Evolutionary conservation across 129 eudicot genomes (phyloP).

Genomic region (Solidago caesia): DNA sequence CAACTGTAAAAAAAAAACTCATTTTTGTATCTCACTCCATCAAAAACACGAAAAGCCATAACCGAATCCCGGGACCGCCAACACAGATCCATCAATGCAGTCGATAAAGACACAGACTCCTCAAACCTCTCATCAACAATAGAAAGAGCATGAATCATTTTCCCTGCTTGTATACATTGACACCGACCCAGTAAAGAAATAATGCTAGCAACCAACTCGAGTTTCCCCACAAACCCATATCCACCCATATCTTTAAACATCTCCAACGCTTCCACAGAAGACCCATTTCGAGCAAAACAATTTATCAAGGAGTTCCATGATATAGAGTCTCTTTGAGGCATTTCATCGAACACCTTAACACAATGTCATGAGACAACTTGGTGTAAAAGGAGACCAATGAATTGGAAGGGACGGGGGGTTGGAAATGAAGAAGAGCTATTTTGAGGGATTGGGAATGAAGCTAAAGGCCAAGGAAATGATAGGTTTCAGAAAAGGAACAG

Average conservation of each 20-base stretch:
- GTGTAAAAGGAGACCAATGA: constrained; percentile 58
- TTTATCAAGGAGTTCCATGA: constrained; percentile 62
- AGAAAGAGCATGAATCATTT: constrained; percentile 50
- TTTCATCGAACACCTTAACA: constrained; percentile 53
- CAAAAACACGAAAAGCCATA: constrained; percentile 48
- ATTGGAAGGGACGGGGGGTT: constrained; percentile 45
- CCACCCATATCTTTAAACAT: constrained; percentile 48
- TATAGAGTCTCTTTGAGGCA: constrained; percentile 52
- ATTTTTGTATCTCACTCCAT: constrained; percentile 44
- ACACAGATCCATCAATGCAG: constrained; percentile 58
- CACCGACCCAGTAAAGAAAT: constrained; percentile 39
- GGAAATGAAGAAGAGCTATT: constrained; percentile 38
- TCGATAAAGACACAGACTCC: constrained; percentile 41
- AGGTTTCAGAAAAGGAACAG: constrained; percentile 26
- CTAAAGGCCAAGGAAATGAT: constrained; percentile 42
- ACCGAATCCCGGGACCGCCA: constrained; percentile 41
- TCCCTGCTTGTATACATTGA: constrained; percentile 33
- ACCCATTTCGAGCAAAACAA: constrained; percentile 45
- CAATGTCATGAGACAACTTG: constrained; percentile 32
- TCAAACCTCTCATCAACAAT: constrained; percentile 45
- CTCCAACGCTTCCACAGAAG: constrained; percentile 34
- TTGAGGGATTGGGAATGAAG: constrained; percentile 50
- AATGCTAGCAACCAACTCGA: constrained; percentile 63
- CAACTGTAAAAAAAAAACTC: constrained; percentile 51
- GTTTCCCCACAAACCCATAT: constrained; percentile 51